Evolutionary conservation across 495 filamentous ascomycete genomes (phyloP).

Genomic region (Bacidia rubella): DNA sequence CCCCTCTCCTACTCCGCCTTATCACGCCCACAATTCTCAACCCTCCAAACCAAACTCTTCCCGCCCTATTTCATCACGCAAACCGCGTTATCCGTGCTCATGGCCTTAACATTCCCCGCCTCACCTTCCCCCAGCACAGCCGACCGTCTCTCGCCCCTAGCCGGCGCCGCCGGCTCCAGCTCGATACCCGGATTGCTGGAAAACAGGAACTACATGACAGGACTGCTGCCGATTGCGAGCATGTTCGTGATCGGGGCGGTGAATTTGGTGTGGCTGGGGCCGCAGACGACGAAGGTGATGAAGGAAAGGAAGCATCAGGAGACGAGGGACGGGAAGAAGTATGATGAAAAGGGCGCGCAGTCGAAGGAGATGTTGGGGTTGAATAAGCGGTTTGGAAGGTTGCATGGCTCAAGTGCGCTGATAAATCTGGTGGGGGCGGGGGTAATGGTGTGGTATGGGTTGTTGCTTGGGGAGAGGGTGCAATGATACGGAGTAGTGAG

Average conservation of each 20-base stretch:
- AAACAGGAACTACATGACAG: conserved; percentile 39
- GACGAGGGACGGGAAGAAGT: conserved; percentile 70
- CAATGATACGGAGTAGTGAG: conserved; percentile 14
- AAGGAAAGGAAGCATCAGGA: conserved; percentile 62
- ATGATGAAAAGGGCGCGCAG: conserved; percentile 58
- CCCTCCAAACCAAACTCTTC: conserved; percentile 65
- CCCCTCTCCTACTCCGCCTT: conserved; percentile 60
- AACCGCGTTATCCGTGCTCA: conserved; percentile 51
- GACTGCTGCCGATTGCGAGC: conserved; percentile 50
- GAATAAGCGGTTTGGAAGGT: conserved; percentile 63
- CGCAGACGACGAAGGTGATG: conserved; percentile 59
- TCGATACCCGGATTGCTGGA: conserved; percentile 44
- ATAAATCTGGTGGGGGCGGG: conserved; percentile 58
- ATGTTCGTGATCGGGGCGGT: conserved; percentile 48
- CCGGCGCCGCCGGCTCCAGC: conserved; percentile 10
- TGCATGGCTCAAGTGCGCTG: conserved; percentile 67
- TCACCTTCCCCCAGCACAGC: not conserved
- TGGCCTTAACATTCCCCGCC: conserved; percentile 70
- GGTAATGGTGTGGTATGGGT: conserved; percentile 58
- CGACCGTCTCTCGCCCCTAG: conserved; percentile 12
- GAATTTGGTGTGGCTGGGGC: conserved; percentile 57
- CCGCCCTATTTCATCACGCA: conserved; percentile 80
- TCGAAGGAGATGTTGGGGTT: conserved; percentile 68
- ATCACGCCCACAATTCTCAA: conserved; percentile 64
- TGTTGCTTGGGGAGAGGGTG: conserved; percentile 48